Conservation (phyloP, 164 flowering plant species). For the Euptelea pleiosperma region DNA sequence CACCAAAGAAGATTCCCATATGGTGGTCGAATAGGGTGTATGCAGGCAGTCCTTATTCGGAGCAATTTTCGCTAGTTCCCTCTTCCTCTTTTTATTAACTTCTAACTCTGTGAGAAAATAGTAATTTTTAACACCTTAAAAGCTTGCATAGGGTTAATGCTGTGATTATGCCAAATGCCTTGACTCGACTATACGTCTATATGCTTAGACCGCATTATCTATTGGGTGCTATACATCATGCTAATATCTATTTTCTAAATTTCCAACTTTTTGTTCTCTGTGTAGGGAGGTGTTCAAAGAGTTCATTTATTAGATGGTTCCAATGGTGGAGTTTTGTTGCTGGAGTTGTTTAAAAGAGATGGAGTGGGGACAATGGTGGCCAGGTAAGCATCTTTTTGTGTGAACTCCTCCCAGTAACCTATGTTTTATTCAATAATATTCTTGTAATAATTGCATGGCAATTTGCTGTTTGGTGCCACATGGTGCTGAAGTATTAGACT, state of each 20-base stretch:
- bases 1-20: no score
- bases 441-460: neutral
- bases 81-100: no score
- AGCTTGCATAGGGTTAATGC: no score
- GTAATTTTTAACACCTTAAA: no score
- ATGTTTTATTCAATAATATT: neutral
- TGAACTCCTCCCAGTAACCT: no score
- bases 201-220: neutral
- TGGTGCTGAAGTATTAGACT: no score
- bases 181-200: no score
- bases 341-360: slow-evolving; percentile 91
- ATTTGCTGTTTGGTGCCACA: neutral
- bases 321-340: slow-evolving; percentile 63
- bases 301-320: slow-evolving; percentile 95
- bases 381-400: slow-evolving; percentile 45
- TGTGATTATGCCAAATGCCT: no score
- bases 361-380: slow-evolving; percentile 99
- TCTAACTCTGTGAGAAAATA: no score
- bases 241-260: neutral
- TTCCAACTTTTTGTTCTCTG: neutral
- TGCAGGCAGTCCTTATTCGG: no score
- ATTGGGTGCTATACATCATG: neutral
- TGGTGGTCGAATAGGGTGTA: no score
- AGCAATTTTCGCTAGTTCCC: no score
- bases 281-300: slow-evolving; percentile 97